Percentiles rank a stretch among this genome's conserved stretches.
phyloP scores from a whole-genome alignment of 108 stramenopile species.

The Chaetoceros muelleri region DNA sequence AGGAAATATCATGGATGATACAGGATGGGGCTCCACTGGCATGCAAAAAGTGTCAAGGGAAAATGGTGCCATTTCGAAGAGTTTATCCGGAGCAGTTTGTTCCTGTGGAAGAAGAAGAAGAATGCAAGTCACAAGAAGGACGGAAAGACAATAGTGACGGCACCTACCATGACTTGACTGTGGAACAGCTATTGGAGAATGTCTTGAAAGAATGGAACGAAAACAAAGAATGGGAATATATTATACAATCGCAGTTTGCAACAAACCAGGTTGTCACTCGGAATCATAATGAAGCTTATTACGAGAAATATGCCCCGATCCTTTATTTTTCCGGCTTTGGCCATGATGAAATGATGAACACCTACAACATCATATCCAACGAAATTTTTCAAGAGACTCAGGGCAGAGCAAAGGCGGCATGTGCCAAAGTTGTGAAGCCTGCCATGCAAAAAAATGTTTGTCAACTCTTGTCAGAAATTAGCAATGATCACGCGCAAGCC shows the following conservation, averaged over 20 bases:
- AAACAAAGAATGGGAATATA: no score
- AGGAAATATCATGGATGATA: constrained; percentile 51
- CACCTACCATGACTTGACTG: constrained; percentile 31
- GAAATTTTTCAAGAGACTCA: constrained; percentile 57
- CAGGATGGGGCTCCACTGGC: constrained; percentile 45
- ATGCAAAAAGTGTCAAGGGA: constrained; percentile 10
- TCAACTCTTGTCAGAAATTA: constrained; percentile 54
- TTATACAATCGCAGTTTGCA: no score
- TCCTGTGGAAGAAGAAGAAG: no score
- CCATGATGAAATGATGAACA: constrained; percentile 64
- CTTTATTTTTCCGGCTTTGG: constrained; percentile 55
- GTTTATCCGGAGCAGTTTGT: no score
- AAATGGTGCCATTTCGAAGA: no score
- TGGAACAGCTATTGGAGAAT: constrained; percentile 28
- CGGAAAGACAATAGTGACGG: no score
- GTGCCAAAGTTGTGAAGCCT: constrained; percentile 58
- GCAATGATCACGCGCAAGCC: constrained; percentile 60
- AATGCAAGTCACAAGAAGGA: no score
- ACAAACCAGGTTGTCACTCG: no score
- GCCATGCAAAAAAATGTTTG: constrained; percentile 49
- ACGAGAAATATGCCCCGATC: constrained; percentile 20
- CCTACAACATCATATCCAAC: constrained; percentile 43
- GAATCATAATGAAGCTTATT: no score
- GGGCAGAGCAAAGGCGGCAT: constrained; percentile 34
- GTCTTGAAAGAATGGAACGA: constrained; percentile 8